These are phyloP conservation scores for Ophiostoma sp. DNA, from an alignment of 2,329 filamentous ascomycete species.

Conservation along the genomic window DNA sequence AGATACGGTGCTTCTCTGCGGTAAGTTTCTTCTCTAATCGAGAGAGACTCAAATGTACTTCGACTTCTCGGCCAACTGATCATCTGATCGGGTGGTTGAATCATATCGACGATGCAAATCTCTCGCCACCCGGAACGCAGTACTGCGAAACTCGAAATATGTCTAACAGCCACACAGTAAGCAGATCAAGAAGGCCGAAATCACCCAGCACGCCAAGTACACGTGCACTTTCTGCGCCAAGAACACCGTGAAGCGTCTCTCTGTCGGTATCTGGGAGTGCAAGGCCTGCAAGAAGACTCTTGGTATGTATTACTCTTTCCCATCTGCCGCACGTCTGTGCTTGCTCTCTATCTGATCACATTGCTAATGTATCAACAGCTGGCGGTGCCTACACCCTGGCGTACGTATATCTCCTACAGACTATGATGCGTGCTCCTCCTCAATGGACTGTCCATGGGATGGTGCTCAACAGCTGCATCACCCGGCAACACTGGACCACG, in stretches of 20 bases:
- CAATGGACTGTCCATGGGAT: not conserved
- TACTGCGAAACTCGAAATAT: not conserved
- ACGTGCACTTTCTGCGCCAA: conserved; percentile 99
- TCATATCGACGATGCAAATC: not conserved
- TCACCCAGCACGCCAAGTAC: conserved; percentile 93
- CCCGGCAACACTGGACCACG: not conserved
- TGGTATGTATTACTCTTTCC: conserved; percentile 35
- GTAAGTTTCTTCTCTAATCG: conserved; percentile 20
- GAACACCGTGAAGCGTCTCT: conserved; percentile 74
- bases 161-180: conserved; percentile 54
- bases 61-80: not conserved
- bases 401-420: conserved; percentile 58
- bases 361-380: conserved; percentile 34
- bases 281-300: conserved; percentile 89
- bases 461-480: not conserved
- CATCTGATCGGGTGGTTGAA: not conserved
- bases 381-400: conserved; percentile 93
- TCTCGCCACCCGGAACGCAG: not conserved
- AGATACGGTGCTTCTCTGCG: conserved; percentile 95
- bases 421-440: too few species aligned
- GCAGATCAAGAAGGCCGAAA: conserved; percentile 99
- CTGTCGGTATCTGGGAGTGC: conserved; percentile 76
- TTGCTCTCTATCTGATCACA: not conserved
- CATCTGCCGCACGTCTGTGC: not conserved
- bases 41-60: not conserved